These are phyloP conservation scores for Xylaria intraflava DNA, from an alignment of 495 filamentous ascomycete genomes.

Conservation along the genomic window DNA sequence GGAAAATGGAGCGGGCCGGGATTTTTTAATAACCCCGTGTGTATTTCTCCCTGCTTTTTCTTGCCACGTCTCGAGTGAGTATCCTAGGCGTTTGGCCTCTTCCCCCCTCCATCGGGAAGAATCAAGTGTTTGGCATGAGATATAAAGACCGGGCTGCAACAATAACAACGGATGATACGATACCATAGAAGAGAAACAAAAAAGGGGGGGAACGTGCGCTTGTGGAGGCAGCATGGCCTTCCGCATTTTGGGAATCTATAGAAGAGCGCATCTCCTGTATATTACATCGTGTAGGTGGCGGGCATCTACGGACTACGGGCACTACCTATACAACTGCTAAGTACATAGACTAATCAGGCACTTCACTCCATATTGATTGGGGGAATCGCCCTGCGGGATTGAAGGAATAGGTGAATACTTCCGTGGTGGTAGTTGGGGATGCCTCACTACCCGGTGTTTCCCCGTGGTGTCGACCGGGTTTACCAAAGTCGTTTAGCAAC, in stretches of 20 bases:
- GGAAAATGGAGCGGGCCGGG: background rate
- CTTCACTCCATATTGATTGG: background rate
- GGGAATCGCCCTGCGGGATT: background rate
- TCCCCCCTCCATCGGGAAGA: background rate
- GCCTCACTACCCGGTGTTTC: too few relatives aligned
- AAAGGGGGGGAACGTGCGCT: background rate
- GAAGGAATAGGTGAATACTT: background rate
- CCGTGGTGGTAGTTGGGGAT: too few relatives aligned
- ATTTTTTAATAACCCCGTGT: background rate
- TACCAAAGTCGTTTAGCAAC: too few relatives aligned
- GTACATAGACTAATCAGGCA: background rate
- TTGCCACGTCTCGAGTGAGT: background rate
- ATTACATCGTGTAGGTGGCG: too few relatives aligned
- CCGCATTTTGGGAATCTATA: background rate
- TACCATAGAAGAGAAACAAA: background rate
- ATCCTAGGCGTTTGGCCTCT: background rate
- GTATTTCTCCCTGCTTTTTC: background rate
- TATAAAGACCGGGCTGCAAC: background rate
- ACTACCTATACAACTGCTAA: too few relatives aligned
- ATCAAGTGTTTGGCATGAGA: background rate
- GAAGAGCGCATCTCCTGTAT: background rate
- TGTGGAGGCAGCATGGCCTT: too few relatives aligned
- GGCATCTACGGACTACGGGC: too few relatives aligned
- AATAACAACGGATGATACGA: constrained; percentile 6
- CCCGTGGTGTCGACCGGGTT: too few relatives aligned